Evolutionary conservation across 169 alveolate species (phyloP).

Genomic region (Toxoplasma gondii): DNA sequence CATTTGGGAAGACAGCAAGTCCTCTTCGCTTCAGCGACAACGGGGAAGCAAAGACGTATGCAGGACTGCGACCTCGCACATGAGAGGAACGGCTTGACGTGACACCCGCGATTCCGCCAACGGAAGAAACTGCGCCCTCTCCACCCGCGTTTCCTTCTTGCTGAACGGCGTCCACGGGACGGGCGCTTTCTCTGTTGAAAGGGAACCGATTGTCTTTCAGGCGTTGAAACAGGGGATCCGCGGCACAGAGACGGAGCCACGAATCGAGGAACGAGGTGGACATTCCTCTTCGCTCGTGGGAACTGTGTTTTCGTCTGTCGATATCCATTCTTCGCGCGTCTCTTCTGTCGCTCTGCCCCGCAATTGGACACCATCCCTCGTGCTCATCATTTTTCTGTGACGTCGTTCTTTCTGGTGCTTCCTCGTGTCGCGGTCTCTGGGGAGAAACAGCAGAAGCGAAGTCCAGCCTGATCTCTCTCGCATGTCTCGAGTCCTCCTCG

Average conservation of each 20-base stretch:
- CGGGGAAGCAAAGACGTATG: too few relatives aligned
- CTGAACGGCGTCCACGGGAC: background rate
- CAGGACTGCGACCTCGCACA: too few relatives aligned
- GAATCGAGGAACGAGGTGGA: background rate
- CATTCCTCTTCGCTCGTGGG: background rate
- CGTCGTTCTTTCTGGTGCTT: background rate
- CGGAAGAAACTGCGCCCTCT: too few relatives aligned
- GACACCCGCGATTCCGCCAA: too few relatives aligned
- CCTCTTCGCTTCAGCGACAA: too few relatives aligned
- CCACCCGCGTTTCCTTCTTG: background rate
- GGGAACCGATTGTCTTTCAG: background rate
- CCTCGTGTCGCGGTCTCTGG: background rate
- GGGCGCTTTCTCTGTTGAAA: background rate
- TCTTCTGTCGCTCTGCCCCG: background rate
- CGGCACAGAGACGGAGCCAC: background rate
- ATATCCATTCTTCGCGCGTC: background rate
- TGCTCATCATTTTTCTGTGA: background rate
- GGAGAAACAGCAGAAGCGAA: background rate
- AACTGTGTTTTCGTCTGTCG: background rate
- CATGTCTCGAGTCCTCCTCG: background rate
- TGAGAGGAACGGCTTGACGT: too few relatives aligned
- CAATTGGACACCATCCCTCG: background rate
- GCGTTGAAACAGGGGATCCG: constrained; percentile 1
- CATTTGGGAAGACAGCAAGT: too few relatives aligned
- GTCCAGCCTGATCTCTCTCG: background rate